phyloP scores from a whole-genome alignment of 2,329 filamentous ascomycete species.

The Fusarium solani-melongenae region DNA sequence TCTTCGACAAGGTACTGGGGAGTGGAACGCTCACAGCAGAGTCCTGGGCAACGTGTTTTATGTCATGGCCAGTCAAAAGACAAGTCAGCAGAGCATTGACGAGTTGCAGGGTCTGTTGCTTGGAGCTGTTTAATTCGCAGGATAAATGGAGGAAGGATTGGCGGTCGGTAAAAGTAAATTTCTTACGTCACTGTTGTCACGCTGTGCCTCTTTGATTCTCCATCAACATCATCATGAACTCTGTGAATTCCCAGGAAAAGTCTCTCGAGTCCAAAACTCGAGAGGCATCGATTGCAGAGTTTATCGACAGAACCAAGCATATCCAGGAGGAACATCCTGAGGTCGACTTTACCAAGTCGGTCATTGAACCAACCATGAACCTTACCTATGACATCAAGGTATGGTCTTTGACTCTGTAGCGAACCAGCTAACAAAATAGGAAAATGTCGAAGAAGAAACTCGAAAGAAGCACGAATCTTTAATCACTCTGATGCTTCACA shows the following conservation, averaged over 20 bases:
- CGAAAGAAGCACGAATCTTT: conserved; percentile 18
- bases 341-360: conserved; percentile 24
- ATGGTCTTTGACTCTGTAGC: rapidly evolving
- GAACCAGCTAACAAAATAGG: conserved; percentile 1
- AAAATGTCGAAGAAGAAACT: conserved; percentile 14
- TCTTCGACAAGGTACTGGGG: conserved; percentile 44
- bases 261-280: conserved; percentile 16
- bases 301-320: conserved; percentile 19
- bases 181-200: conserved; percentile 3
- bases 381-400: conserved; percentile 35
- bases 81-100: conserved; percentile 43
- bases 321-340: conserved; percentile 27
- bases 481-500: conserved; percentile 28
- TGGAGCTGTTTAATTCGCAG: conserved; percentile 6
- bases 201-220: conserved; percentile 4
- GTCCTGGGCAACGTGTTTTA: conserved; percentile 70
- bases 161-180: conserved; percentile 6
- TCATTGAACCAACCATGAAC: conserved; percentile 37
- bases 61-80: conserved; percentile 65
- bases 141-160: neutral
- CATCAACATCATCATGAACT: neutral
- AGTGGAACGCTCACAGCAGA: conserved; percentile 64
- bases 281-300: conserved; percentile 29
- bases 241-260: neutral
- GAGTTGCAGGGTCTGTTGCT: conserved; percentile 34